phyloP scores from a whole-genome alignment of 495 filamentous ascomycete genomes.

The Xylaria castorea region DNA sequence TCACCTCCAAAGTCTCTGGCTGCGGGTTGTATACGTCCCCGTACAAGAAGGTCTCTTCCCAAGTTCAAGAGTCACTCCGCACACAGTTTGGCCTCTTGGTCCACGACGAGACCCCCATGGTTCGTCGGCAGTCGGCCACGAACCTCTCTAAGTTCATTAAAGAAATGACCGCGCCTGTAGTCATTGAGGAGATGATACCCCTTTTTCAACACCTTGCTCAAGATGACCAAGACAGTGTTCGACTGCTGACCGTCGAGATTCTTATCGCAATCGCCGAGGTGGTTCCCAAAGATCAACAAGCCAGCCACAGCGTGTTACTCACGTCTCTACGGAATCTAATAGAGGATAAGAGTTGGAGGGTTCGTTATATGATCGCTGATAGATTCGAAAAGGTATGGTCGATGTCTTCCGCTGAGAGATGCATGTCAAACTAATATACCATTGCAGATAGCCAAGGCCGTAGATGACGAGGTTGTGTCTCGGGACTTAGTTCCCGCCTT shows the following conservation, averaged over 20 bases:
- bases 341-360: constrained; percentile 98
- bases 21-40: constrained; percentile 92
- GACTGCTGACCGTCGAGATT: constrained; percentile 94
- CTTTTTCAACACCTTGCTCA: constrained; percentile 94
- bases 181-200: constrained; percentile 98
- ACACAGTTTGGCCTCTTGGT: constrained; percentile 91
- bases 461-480: constrained; percentile 94
- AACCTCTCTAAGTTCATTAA: constrained; percentile 98
- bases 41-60: constrained; percentile 83
- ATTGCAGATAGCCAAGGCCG: constrained; percentile 91
- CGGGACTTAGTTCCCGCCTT: constrained; percentile 96
- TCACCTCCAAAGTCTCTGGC: constrained; percentile 98
- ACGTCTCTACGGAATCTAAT: constrained; percentile 90
- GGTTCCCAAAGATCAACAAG: constrained; percentile 96
- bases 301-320: constrained; percentile 90
- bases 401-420: background rate
- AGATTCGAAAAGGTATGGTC: constrained; percentile 88
- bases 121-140: constrained; percentile 92
- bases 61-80: constrained; percentile 86
- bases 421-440: constrained; percentile 30
- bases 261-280: constrained; percentile 96
- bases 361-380: constrained; percentile 99
- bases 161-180: constrained; percentile 86
- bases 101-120: constrained; percentile 99
- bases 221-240: constrained; percentile 97